These are phyloP conservation scores for Diplocarpon rosae DNA, from an alignment of 2,329 filamentous ascomycete species.

Conservation along the genomic window DNA sequence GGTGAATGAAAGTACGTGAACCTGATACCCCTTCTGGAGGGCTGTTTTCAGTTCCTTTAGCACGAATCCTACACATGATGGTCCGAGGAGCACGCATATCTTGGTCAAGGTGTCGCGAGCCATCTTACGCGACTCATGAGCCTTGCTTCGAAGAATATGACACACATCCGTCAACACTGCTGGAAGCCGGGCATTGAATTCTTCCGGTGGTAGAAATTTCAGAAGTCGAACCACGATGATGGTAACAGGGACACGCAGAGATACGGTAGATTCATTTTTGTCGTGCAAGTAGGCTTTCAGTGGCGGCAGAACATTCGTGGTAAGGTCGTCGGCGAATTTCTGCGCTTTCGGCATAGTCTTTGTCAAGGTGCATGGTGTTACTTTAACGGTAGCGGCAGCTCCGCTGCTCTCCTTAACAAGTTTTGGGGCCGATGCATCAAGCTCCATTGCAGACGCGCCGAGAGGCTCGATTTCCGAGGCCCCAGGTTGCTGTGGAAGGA, in stretches of 20 bases:
- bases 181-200: slow-evolving; percentile 65
- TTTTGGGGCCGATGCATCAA: no score
- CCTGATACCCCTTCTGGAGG: slow-evolving; percentile 75
- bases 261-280: slow-evolving; percentile 91
- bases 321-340: slow-evolving; percentile 62
- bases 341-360: slow-evolving; percentile 53
- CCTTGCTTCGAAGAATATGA: slow-evolving; percentile 81
- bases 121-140: slow-evolving; percentile 82
- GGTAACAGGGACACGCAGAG: slow-evolving; percentile 80
- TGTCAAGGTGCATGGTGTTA: slow-evolving; percentile 39
- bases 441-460: no score
- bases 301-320: slow-evolving; percentile 64
- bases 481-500: slow-evolving; percentile 25
- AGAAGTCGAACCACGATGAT: slow-evolving; percentile 82
- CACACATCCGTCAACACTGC: slow-evolving; percentile 84
- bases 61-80: slow-evolving; percentile 82
- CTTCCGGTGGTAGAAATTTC: slow-evolving; percentile 61
- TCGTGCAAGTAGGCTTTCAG: slow-evolving; percentile 80
- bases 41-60: slow-evolving; percentile 80
- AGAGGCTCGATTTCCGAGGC: background rate
- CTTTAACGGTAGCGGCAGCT: slow-evolving; percentile 10
- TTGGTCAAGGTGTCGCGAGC: slow-evolving; percentile 79
- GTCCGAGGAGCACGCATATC: slow-evolving; percentile 70
- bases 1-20: slow-evolving; percentile 91
- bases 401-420: no score